Evolutionary conservation across 2,329 filamentous ascomycete species (phyloP).

Genomic region (Lachnellula hyalina): DNA sequence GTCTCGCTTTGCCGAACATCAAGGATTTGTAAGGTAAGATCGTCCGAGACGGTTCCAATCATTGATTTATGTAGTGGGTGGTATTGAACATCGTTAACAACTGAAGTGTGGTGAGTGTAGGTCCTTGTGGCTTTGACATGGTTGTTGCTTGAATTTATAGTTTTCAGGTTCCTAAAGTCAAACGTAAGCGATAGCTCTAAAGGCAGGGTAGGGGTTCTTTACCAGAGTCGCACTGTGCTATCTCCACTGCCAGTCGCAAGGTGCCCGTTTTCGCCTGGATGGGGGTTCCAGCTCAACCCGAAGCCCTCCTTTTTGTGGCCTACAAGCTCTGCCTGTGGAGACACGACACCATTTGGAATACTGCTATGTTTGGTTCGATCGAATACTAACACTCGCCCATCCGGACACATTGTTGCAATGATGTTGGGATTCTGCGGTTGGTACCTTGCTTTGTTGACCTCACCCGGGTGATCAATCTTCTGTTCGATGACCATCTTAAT

Average conservation of each 20-base stretch:
- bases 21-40: conserved; percentile 86
- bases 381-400: conserved; percentile 86
- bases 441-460: conserved; percentile 98
- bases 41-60: conserved; percentile 91
- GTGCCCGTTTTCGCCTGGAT: conserved; percentile 56
- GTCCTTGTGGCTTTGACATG: conserved; percentile 65
- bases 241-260: conserved; percentile 91
- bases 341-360: conserved; percentile 66
- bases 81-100: conserved; percentile 96
- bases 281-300: conserved; percentile 87
- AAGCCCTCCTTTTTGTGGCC: conserved; percentile 90
- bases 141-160: conserved; percentile 64
- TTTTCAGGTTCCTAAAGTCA: conserved; percentile 66
- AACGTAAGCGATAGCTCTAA: neutral
- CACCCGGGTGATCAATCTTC: conserved; percentile 91
- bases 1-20: conserved; percentile 69
- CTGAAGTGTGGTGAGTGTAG: conserved; percentile 82
- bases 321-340: conserved; percentile 76
- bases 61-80: conserved; percentile 80
- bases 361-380: conserved; percentile 91
- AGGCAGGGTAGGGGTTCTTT: conserved; percentile 28
- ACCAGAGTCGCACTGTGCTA: conserved; percentile 87
- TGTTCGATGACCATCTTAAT: conserved; percentile 92
- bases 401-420: conserved; percentile 86
- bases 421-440: conserved; percentile 97